Conservation (phyloP, 164 flowering plant genomes). For the Macadamia tetraphylla region DNA sequence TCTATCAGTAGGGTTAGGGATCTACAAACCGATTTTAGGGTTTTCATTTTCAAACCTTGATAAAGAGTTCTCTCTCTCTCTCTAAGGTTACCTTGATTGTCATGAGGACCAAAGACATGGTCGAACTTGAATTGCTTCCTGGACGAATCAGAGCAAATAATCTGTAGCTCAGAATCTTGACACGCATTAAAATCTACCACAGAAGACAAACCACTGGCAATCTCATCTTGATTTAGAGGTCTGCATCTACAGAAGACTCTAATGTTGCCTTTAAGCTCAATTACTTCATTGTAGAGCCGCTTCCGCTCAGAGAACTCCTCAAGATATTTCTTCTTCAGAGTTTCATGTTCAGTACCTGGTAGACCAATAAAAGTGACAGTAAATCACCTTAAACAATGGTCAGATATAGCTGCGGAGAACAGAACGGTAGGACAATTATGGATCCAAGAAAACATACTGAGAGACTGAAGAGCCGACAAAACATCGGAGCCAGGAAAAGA, state of each 20-base stretch:
- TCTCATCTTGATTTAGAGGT: conserved; percentile 58
- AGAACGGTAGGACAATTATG: not conserved
- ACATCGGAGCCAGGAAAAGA: conserved; percentile 42
- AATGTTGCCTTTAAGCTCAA: conserved; percentile 84
- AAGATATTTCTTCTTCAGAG: conserved; percentile 50
- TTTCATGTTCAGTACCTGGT: conserved; percentile 44
- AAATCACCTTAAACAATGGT: not conserved
- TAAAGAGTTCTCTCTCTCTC: no score
- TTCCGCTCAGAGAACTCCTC: conserved; percentile 58
- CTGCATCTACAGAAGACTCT: conserved; percentile 92
- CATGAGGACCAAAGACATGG: conserved; percentile 67
- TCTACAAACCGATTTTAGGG: no score
- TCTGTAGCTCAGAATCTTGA: conserved; percentile 60
- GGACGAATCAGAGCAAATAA: conserved; percentile 55
- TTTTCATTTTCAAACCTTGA: no score
- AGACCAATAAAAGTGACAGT: conserved; percentile 1
- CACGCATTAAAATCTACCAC: conserved; percentile 61
- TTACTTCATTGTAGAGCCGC: conserved; percentile 82
- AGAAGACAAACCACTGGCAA: conserved; percentile 40
- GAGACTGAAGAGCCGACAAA: conserved; percentile 31
- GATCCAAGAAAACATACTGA: conserved; percentile 35
- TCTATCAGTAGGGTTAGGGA: no score
- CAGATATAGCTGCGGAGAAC: not conserved
- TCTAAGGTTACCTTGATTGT: conserved; percentile 56
- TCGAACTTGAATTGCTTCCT: conserved; percentile 79